Evolutionary conservation across 2,329 filamentous ascomycete species (phyloP).

Genomic region (Fusarium acutatum): DNA sequence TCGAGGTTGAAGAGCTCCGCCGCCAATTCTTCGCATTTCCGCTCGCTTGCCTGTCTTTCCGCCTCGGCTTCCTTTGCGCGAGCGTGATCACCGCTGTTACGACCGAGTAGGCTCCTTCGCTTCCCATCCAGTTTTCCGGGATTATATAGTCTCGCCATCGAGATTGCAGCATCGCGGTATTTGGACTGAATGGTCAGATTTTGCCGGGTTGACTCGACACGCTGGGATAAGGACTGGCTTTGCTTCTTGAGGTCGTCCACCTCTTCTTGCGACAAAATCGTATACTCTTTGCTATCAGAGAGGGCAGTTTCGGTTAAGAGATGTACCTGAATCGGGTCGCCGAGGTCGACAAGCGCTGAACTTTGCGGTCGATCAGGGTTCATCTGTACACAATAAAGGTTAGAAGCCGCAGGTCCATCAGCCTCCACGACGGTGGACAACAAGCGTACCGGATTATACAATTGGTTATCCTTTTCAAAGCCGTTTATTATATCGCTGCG

Average conservation of each 20-base stretch:
- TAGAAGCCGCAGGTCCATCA: not conserved
- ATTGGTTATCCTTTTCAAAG: slow-evolving; percentile 62
- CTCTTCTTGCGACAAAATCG: slow-evolving; percentile 89
- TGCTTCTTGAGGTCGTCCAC: slow-evolving; percentile 93
- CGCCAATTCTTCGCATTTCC: slow-evolving; percentile 86
- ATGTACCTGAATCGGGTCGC: slow-evolving; percentile 84
- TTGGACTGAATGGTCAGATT: slow-evolving; percentile 92
- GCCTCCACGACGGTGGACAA: not conserved
- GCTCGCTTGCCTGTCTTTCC: slow-evolving; percentile 77
- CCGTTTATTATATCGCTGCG: slow-evolving; percentile 62
- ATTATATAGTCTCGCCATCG: slow-evolving; percentile 82
- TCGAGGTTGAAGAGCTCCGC: slow-evolving; percentile 83
- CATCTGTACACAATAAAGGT: slow-evolving; percentile 50
- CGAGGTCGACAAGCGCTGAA: slow-evolving; percentile 67
- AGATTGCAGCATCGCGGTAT: slow-evolving; percentile 90
- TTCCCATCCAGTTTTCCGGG: slow-evolving; percentile 59
- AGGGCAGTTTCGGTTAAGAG: slow-evolving; percentile 93
- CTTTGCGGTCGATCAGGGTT: slow-evolving; percentile 62
- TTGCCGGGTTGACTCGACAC: slow-evolving; percentile 82
- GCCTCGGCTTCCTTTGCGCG: slow-evolving; percentile 71
- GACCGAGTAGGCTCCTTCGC: slow-evolving; percentile 59
- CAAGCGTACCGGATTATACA: slow-evolving; percentile 66
- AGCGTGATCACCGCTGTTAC: slow-evolving; percentile 59
- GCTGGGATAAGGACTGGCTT: slow-evolving; percentile 72
- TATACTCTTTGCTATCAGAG: slow-evolving; percentile 83